Conservation (phyloP, 441 rosid species). For the Euphorbia celastroides region DNA sequence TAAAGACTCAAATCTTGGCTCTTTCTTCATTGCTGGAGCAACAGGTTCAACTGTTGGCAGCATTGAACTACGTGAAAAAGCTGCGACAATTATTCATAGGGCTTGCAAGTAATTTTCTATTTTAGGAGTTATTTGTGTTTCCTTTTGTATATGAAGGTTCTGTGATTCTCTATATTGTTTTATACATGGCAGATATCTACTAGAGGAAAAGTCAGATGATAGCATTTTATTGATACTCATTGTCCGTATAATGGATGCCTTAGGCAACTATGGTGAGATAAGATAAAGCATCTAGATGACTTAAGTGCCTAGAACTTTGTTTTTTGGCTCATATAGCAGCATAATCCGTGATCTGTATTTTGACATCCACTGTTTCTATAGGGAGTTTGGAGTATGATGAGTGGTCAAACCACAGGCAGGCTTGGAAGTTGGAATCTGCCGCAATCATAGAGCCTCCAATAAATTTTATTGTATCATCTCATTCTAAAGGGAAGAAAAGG, state of each 20-base stretch:
- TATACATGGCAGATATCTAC: conserved; percentile 56
- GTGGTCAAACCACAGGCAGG: conserved; percentile 98
- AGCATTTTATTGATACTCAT: conserved; percentile 89
- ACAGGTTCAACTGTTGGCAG: conserved; percentile 92
- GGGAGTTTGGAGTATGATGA: conserved; percentile 97
- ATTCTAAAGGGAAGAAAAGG: conserved; percentile 96
- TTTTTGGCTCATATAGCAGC: neutral
- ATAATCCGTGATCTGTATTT: conserved; percentile 14
- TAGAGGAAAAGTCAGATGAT: conserved; percentile 97
- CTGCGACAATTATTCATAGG: conserved; percentile 70
- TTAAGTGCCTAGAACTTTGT: conserved; percentile 14
- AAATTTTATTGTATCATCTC: conserved; percentile 81
- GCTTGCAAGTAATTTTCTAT: conserved; percentile 87
- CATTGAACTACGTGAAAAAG: conserved; percentile 77
- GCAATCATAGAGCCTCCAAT: conserved; percentile 95
- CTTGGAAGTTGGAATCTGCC: conserved; percentile 99
- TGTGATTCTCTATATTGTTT: conserved; percentile 24
- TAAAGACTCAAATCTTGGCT: conserved; percentile 43
- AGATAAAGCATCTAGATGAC: conserved; percentile 22
- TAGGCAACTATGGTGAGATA: conserved; percentile 94
- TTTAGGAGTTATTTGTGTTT: conserved; percentile 11
- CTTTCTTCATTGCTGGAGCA: conserved; percentile 97
- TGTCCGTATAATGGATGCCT: conserved; percentile 94
- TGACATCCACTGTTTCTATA: conserved; percentile 27
- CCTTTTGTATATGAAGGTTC: conserved; percentile 7